Base-by-base conservation (phyloP, 2,329 filamentous ascomycete genomes). In the Aspergillus alliaceus region DNA sequence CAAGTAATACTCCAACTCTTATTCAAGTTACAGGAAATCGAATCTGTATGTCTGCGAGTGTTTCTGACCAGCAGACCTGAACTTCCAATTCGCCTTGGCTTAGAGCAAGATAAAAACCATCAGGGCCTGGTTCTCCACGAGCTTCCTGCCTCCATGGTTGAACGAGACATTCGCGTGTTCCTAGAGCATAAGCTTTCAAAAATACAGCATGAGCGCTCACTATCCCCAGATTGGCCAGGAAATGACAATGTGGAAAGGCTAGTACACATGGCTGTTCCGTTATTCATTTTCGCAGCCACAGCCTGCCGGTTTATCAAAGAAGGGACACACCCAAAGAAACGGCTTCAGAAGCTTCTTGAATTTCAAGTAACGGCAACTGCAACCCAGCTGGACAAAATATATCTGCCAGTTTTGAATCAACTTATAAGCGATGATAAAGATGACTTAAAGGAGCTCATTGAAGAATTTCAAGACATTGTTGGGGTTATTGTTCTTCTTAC, bases 1-100 rank as follows among this genome's bases (percentile, higher is more conserved):
- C 14, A 54, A 27, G 32, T 50, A 4, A 61, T 73, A 40, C 51
- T 73, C 31, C 48, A 57, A 31, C 57, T 71, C n/a, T n/a, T n/a
- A n/a, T n/a, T n/a, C n/a, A n/a, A 54, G 9, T 14, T 60, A 4
- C 59, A 60, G 32, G 40, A 58, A 27, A 42, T 51, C 44, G 58
- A 46, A 12, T 54, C 53, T 6, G 12, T 71, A 8, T 51, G 47
- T 3, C 20, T 72, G 1, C 65, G 64, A 24, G 15, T 69, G 14
- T 64, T 72, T 14, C 25, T 71, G 29, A 72, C 66, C 6, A 71
- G 69, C 57, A 59, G 70, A 47, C 69, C 71, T 11, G 68, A 73
- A 24, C 47, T 67, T 3, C 59, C 65, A 6, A 65, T 72, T 24
- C 51, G 61, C 3, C 44, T 62, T 9, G 68, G 63, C 1, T 70